Evolutionary conservation across 208 protist genomes (phyloP), one percentile per base, ranked within the genome.

Genomic region (Endotrypanum monterogeii): DNA sequence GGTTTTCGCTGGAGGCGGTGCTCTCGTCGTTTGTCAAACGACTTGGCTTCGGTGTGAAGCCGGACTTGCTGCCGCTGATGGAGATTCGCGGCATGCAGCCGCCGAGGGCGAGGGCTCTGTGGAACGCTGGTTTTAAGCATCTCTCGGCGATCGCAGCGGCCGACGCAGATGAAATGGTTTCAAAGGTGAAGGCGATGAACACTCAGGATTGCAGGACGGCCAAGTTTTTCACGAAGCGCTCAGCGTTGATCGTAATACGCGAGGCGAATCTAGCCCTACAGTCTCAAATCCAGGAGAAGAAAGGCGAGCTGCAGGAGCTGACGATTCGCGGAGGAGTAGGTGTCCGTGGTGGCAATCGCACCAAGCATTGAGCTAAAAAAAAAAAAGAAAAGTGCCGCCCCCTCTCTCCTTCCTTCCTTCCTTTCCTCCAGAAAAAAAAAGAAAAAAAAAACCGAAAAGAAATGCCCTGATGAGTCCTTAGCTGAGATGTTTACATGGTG

Each of bases 61-160:
- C 93, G 32, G 95, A 98, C 77, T 85, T 98, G 71, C 66, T 98
- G 71, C 94, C 94, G 56, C 79, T 98, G 32, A 95, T 96, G 82
- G 89, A 97, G 79, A 92, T 98, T 46, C 60, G 67, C 9, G 88
- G 89, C 20, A 80, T 96, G 67, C 89, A 93, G 71, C 84, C 91
- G 5, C 46, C 81, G 35, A 88, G 94, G 1, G 94, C 94, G 55
- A 86, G 94, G n/a, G 86, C 86, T 41, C 71, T 98, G 78, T 96
- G 89, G 88, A 84, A 86, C 37, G 90, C 92, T 7, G 94, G 94
- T 12, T 96, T 91, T 69, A 84, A 82, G 46, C 80, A 80, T 37
- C 70, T 90, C 4, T 58, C 79, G 2, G 18, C 46, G 7, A 85
- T 96, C 41, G 94, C 89, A 14, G 78, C 79, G 3, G 82, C 78